Conservation (phyloP, 176 grass and related monocot genomes). For the sorghum (Sorghum bicolor) region Sorghum_bicolor_NCBIv3 NC_012870.2:1710001-1710500, state of each 20-base stretch:
- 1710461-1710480: background rate
- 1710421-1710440: background rate
- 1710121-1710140: constrained; percentile 48
- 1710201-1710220: constrained; percentile 19
- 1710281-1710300: constrained; percentile 87
- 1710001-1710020: constrained; percentile 94
- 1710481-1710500: background rate
- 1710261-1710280: constrained; percentile 74
- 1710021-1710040: constrained; percentile 78
- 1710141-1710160: constrained; percentile 22
- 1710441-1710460: background rate
- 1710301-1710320: constrained; percentile 94
- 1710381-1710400: constrained; percentile 45
- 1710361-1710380: constrained; percentile 73
- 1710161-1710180: constrained; percentile 28
- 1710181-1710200: constrained; percentile 24
- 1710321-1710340: constrained; percentile 93
- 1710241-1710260: constrained; percentile 65
- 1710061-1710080: constrained; percentile 46
- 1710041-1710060: constrained; percentile 96
- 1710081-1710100: constrained; percentile 39
- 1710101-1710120: constrained; percentile 27
- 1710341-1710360: constrained; percentile 89
- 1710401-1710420: constrained; percentile 9
- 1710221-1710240: constrained; percentile 41